Evolutionary conservation across 2,329 filamentous ascomycete species (phyloP).

Genomic region (Chaetomium strumarium): DNA sequence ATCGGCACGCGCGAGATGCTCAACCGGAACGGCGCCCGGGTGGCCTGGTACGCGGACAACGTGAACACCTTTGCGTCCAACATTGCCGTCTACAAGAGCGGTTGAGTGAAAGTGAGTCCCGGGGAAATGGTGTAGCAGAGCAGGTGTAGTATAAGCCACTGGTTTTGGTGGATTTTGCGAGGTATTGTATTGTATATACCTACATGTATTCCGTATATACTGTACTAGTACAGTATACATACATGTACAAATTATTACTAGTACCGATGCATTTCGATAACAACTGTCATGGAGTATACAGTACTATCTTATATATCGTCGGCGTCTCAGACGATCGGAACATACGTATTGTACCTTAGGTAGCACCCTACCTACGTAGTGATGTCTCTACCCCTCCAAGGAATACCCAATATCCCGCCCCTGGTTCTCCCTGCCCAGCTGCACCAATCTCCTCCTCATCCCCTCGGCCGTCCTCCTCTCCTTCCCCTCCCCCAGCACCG

Average conservation of each 20-base stretch:
- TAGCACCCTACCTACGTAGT: no score
- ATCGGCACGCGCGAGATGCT: conserved; percentile 39
- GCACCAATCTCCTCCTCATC: conserved; percentile 59
- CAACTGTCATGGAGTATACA: not conserved
- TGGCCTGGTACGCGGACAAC: conserved; percentile 35
- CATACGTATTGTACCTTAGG: not conserved
- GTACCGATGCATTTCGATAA: no score
- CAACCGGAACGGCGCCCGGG: conserved; percentile 30
- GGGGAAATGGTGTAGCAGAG: not conserved
- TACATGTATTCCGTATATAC: no score
- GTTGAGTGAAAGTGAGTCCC: conserved; percentile 7
- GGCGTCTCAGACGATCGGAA: not conserved
- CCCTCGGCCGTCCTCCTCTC: conserved; percentile 47
- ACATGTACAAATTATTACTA: not conserved
- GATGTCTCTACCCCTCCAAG: conserved; percentile 40
- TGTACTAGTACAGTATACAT: not conserved
- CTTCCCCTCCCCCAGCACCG: conserved; percentile 34
- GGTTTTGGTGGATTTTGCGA: not conserved
- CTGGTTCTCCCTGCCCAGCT: conserved; percentile 50
- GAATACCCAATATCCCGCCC: conserved; percentile 58
- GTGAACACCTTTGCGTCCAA: conserved; percentile 35
- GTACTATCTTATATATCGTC: not conserved
- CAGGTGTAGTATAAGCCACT: not conserved
- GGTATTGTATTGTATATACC: no score
- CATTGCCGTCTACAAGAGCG: conserved; percentile 31